A percentile compares a stretch with the other conserved stretches of the same genome.
These are phyloP conservation scores for Monosporascus sp. DNA, from an alignment of 2,329 filamentous ascomycete species.

Conservation along the genomic window DNA sequence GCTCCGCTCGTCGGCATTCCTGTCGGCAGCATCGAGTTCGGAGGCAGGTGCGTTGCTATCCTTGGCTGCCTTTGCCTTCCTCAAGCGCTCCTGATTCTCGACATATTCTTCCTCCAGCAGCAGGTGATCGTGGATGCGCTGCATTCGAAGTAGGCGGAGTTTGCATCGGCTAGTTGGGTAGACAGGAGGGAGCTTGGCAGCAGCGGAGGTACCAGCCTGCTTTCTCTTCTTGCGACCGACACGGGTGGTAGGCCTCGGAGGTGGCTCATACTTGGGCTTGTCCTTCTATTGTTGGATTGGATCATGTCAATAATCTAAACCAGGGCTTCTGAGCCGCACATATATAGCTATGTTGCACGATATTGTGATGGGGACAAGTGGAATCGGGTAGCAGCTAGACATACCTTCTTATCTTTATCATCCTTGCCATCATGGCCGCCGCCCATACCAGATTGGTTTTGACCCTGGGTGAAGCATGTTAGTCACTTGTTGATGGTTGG, in stretches of 20 bases:
- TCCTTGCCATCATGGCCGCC: conserved; percentile 72
- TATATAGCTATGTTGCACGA: background rate
- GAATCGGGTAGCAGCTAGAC: conserved; percentile 7
- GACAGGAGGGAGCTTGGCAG: conserved; percentile 89
- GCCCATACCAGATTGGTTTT: conserved; percentile 83
- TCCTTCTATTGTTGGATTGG: conserved; percentile 65
- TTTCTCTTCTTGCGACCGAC: conserved; percentile 99
- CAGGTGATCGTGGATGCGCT: conserved; percentile 95
- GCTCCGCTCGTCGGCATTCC: conserved; percentile 89
- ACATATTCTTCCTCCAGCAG: conserved; percentile 97
- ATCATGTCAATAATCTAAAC: background rate
- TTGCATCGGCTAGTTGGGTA: conserved; percentile 97
- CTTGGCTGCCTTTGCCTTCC: conserved; percentile 82
- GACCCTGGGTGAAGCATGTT: conserved; percentile 51
- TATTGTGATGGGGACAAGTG: background rate
- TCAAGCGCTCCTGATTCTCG: conserved; percentile 93
- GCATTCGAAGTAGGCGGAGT: conserved; percentile 93
- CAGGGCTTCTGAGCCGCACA: background rate
- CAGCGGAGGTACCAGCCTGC: conserved; percentile 84
- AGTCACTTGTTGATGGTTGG: background rate
- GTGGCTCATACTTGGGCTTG: conserved; percentile 99
- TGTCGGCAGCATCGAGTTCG: conserved; percentile 71
- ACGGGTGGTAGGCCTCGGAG: conserved; percentile 91
- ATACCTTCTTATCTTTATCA: conserved; percentile 91
- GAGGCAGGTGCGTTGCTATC: conserved; percentile 59